Base-by-base conservation (phyloP, 192 early-diverging fungal species). In the Dissophora ornata region DNA sequence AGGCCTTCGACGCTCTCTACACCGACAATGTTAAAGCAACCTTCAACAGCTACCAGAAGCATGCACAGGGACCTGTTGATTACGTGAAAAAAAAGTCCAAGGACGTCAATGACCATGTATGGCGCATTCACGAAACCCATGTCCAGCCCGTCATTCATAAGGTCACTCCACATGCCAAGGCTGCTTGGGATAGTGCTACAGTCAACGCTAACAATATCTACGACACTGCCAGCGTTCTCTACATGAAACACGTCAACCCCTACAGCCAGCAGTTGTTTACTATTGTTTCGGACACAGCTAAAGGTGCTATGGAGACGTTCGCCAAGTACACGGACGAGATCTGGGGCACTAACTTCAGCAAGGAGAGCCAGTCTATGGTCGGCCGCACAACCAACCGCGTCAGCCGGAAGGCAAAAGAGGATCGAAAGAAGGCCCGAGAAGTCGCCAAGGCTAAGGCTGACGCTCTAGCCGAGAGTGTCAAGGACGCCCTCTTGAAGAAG, bases 271-370 rank as follows among this genome's bases (percentile, higher is more conserved):
- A 67, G 11, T 24, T 64, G 18, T 62, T 47, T 3, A 36, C 47
- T n/a, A 22, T 67, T 11, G 28, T 67, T 41, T 25, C 11, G 15
- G 73, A 77, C 38, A 59, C 64, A 1, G 45, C 40, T 18, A 46
- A 40, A 19, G 58, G 62, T n/a, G 59, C 49, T 16, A 54, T 41
- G 15, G 73, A 67, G 24, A 21, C 45, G 24, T 57, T 75, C 42
- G 49, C 62, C 3, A 38, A 46, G n/a, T 56, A 75, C 21, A 65
- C 71, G 5, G 71, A 75, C 33, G 63, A 66, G 57, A 66, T 75
- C 36, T 75, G 55, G 56, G 62, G 63, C 30, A 75, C 71, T 16
- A 36, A 26, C 12, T 61, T 70, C 33, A 70, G 68, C 59, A 70
- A 70, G 59, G 51, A 33, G 30, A 54, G 56, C 32, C 21, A 56